Evolutionary conservation across 495 filamentous ascomycete species (phyloP).

Genomic region (Aspergillus panamensis): DNA sequence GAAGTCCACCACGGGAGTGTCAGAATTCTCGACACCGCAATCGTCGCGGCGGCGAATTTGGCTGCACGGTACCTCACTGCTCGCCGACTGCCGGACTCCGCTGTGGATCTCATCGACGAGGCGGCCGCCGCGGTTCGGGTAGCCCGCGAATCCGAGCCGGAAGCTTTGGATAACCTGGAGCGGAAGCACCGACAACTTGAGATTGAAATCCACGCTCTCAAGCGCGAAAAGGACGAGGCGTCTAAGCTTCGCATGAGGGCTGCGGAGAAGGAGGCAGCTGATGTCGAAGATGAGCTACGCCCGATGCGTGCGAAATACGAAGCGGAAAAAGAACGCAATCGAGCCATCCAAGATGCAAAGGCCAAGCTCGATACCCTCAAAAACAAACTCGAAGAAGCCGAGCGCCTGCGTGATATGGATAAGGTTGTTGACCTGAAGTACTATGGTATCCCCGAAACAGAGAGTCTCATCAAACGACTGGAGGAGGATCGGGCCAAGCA

Average conservation of each 20-base stretch:
- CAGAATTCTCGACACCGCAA: slow-evolving; percentile 87
- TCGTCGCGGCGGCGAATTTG: slow-evolving; percentile 84
- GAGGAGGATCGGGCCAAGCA: slow-evolving; percentile 74
- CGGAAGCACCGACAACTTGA: slow-evolving; percentile 82
- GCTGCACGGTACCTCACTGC: slow-evolving; percentile 89
- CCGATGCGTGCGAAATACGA: slow-evolving; percentile 95
- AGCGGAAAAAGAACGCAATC: slow-evolving; percentile 79
- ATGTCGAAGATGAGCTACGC: slow-evolving; percentile 84
- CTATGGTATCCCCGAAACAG: slow-evolving; percentile 93
- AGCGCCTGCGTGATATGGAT: slow-evolving; percentile 73
- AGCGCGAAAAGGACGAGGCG: slow-evolving; percentile 91
- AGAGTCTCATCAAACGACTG: slow-evolving; percentile 69
- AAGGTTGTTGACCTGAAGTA: slow-evolving; percentile 91
- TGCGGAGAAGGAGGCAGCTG: slow-evolving; percentile 85
- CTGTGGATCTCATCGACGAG: slow-evolving; percentile 94
- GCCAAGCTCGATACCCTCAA: slow-evolving; percentile 85
- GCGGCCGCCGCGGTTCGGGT: slow-evolving; percentile 93
- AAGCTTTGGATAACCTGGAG: slow-evolving; percentile 89
- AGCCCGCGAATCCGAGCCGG: slow-evolving; percentile 90
- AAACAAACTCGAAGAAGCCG: slow-evolving; percentile 88
- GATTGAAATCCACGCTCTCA: slow-evolving; percentile 93
- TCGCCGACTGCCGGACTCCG: slow-evolving; percentile 89
- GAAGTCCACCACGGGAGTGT: slow-evolving; percentile 93
- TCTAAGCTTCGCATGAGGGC: slow-evolving; percentile 74
- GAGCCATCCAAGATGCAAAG: slow-evolving; percentile 93